phyloP scores from a whole-genome alignment of 371 early-diverging fungal genomes.

The Encephalitozoon romaleae region DNA sequence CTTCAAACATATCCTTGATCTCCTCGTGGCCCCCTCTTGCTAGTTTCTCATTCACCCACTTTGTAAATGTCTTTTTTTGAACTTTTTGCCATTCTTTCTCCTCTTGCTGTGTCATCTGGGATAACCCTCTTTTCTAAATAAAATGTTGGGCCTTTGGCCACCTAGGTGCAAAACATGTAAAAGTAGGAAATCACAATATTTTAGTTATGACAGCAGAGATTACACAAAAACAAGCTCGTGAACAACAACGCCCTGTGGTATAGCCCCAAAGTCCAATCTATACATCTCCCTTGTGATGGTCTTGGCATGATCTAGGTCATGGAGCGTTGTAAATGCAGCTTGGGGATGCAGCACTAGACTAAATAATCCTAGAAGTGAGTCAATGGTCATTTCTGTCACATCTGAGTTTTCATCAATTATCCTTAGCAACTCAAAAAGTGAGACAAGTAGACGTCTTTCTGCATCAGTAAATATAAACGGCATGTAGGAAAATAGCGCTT shows the following conservation, averaged over 20 bases:
- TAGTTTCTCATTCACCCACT: slow-evolving; percentile 82
- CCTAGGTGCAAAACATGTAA: background rate
- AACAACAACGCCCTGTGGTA: slow-evolving; percentile 9
- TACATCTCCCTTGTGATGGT: slow-evolving; percentile 10
- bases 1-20: slow-evolving; percentile 66
- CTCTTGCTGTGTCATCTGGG: slow-evolving; percentile 13
- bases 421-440: slow-evolving; percentile 4
- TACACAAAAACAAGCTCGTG: slow-evolving; percentile 12
- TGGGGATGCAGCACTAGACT: slow-evolving; percentile 10
- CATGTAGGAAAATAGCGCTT: slow-evolving; percentile 10
- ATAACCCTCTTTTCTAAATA: slow-evolving; percentile 5
- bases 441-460: background rate
- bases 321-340: slow-evolving; percentile 9
- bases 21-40: slow-evolving; percentile 63
- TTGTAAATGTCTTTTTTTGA: slow-evolving; percentile 66
- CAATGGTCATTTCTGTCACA: slow-evolving; percentile 22
- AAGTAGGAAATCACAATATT: background rate
- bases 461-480: slow-evolving; percentile 21
- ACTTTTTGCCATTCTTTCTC: slow-evolving; percentile 63
- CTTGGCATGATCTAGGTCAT: background rate
- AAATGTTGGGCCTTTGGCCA: background rate
- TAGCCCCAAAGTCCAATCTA: slow-evolving; percentile 1
- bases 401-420: slow-evolving; percentile 9
- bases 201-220: background rate
- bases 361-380: slow-evolving; percentile 6